Conservation (phyloP, 306 rosid species). For the Myrica gale region DNA sequence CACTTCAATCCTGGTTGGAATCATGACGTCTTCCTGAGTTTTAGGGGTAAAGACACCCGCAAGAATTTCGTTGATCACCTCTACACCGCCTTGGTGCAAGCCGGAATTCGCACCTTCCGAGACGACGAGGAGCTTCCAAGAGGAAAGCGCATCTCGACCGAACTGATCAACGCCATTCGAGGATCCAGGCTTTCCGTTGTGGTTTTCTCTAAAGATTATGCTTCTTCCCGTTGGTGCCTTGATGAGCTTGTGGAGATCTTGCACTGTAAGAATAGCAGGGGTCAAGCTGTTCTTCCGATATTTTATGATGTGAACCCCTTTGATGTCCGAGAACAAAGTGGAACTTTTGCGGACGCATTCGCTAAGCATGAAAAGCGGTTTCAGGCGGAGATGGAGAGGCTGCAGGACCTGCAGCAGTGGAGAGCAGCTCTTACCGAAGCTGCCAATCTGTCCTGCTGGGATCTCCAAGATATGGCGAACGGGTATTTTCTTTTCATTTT, state of each 20-base stretch:
- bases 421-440: no score
- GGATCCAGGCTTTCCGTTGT: neutral
- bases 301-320: no score
- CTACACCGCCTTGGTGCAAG: neutral
- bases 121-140: neutral
- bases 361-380: no score
- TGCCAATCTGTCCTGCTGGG: slow-evolving; percentile 4
- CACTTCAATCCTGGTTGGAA: neutral
- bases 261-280: neutral
- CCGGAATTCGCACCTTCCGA: neutral
- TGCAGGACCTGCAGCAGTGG: neutral
- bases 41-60: neutral
- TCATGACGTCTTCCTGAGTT: neutral
- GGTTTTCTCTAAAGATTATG: neutral
- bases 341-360: no score
- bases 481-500: neutral
- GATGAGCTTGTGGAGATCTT: neutral
- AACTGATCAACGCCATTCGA: neutral
- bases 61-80: neutral
- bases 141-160: neutral
- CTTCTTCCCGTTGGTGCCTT: neutral
- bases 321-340: no score
- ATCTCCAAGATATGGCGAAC: neutral
- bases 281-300: neutral
- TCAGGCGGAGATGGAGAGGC: neutral